Base-by-base conservation (phyloP, 257 asterid genomes). In the Solanum lycopersicoides region DNA sequence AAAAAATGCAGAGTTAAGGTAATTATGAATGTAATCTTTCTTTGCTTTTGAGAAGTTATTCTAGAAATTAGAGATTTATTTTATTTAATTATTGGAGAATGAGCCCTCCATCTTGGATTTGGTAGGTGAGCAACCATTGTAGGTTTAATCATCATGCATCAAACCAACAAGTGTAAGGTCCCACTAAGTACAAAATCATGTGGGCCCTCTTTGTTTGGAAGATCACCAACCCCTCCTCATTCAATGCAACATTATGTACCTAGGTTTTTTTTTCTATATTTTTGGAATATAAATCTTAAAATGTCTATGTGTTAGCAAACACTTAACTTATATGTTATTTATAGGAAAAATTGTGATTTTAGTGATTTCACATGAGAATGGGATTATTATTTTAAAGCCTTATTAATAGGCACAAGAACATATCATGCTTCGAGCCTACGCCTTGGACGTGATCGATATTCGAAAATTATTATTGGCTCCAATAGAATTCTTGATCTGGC, bases 81-180 rank as follows among this genome's bases (percentile, higher is more conserved):
- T 88, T 91, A 53, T 53, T 53, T 53, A 6, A 53, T 53, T 53
- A 90, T 90, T 30, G 92, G 89, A 87, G n/a, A 42, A 32, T 80
- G 93, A 84, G 88, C 80, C 85, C 28, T 66, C 42, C 65, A 10
- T 80, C 85, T 87, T 45, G 89, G 92, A 89, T 91, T 87, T 88
- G 87, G 93, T 92, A 73, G 92, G 90, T 92, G 92, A 91, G 86
- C 93, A 42, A 91, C 85, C 89, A 73, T 71, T 84, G 85, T 83
- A 69, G 45, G 25, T 82, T 28, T 87, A 35, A 83, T 71, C 85
- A 59, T 16, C 85, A 28, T 50, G 56, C 86, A 59, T 16, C 44
- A 47, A 80, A 47, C 28, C 66, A 80, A 41, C 32, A 45, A 9
- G 28, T 3, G 63, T 53, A 53, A 6, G 90, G 87, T 3, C 94